A percentile compares a stretch with the other conserved stretches of the same genome.
Conservation (phyloP, 805 yeast genomes). For the Blastobotrys americana region DNA sequence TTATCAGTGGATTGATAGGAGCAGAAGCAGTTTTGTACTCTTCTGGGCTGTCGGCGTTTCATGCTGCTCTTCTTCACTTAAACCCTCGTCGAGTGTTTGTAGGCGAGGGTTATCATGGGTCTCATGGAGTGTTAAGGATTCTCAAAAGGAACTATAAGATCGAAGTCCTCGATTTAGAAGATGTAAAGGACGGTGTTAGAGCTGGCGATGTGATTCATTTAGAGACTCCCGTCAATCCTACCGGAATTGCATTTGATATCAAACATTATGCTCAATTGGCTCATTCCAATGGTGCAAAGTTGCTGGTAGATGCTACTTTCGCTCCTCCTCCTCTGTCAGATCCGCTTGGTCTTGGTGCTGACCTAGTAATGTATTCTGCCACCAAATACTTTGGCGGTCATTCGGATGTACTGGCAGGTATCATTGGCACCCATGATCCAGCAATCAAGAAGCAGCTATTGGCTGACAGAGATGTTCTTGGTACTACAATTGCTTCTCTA, state of each 20-base stretch:
- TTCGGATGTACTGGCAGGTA: constrained; percentile 81
- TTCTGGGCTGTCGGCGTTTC: constrained; percentile 77
- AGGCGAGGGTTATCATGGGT: constrained; percentile 82
- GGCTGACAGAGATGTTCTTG: constrained; percentile 61
- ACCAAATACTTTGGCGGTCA: constrained; percentile 96
- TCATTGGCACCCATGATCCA: constrained; percentile 56
- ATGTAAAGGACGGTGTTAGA: constrained; percentile 39
- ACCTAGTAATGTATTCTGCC: constrained; percentile 85
- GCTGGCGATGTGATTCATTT: constrained; percentile 73
- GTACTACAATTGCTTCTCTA: constrained; percentile 71
- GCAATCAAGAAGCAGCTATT: constrained; percentile 41
- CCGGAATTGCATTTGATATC: constrained; percentile 60
- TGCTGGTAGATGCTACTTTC: constrained; percentile 78
- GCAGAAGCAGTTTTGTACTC: constrained; percentile 64
- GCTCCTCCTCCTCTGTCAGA: constrained; percentile 89
- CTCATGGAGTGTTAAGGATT: constrained; percentile 60
- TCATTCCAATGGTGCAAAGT: constrained; percentile 65
- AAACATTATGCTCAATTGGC: constrained; percentile 58
- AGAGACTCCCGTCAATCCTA: constrained; percentile 87
- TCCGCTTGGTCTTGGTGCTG: constrained; percentile 79
- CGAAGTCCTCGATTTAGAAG: constrained; percentile 24
- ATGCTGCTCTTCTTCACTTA: constrained; percentile 59
- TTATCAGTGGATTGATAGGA: constrained; percentile 51
- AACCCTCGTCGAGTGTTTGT: constrained; percentile 71
- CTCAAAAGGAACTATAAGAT: constrained; percentile 52